Conservation (phyloP, 2,329 filamentous ascomycete genomes). For the Microsporum canis region DNA sequence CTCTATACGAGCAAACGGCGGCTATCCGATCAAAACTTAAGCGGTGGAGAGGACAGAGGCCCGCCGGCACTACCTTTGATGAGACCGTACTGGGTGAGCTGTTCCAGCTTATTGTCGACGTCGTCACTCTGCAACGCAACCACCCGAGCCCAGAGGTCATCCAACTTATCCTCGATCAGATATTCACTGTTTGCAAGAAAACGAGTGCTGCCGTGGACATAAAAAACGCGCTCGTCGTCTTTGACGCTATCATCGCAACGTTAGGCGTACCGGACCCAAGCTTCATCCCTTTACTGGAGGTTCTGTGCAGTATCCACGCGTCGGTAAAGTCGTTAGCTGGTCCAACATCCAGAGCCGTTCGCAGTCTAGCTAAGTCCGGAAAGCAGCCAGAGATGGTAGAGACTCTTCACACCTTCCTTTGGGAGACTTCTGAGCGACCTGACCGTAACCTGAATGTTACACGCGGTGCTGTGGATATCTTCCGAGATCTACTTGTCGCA, state of each 20-base stretch:
- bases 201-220: constrained; percentile 33
- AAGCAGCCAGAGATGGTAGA: constrained; percentile 30
- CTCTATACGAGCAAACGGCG: constrained; percentile 29
- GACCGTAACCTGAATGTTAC: constrained; percentile 31
- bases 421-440: constrained; percentile 24
- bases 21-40: constrained; percentile 28
- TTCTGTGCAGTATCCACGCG: constrained; percentile 35
- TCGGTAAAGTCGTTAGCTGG: constrained; percentile 34
- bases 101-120: constrained; percentile 33
- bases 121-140: constrained; percentile 33
- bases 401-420: constrained; percentile 28
- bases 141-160: constrained; percentile 27
- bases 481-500: constrained; percentile 31
- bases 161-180: constrained; percentile 27
- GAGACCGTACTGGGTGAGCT: constrained; percentile 29
- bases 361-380: constrained; percentile 31
- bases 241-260: constrained; percentile 34
- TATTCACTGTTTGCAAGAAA: constrained; percentile 31
- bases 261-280: constrained; percentile 30
- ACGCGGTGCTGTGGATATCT: constrained; percentile 32
- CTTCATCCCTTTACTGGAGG: constrained; percentile 29
- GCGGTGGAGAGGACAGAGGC: constrained; percentile 25
- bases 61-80: constrained; percentile 24
- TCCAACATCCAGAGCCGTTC: constrained; percentile 33
- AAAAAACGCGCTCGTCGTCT: constrained; percentile 32